These are phyloP conservation scores for Ceratocystis papillata DNA, from an alignment of 2,329 filamentous ascomycete genomes.

Conservation along the genomic window DNA sequence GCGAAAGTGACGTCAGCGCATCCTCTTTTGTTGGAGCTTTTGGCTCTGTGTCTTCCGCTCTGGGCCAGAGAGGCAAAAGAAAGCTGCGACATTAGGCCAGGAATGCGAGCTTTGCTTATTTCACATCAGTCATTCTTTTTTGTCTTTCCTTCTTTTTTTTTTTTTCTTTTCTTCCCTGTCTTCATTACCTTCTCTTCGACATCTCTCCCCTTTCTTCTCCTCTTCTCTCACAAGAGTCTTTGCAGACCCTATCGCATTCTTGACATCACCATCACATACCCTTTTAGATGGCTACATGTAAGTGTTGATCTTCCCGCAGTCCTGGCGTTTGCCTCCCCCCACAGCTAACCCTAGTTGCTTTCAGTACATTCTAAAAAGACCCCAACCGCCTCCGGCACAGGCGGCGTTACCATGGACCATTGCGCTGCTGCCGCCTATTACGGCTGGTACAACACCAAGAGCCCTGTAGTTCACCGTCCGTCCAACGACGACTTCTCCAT, in stretches of 20 bases:
- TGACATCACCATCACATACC: neutral
- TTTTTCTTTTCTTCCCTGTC: neutral
- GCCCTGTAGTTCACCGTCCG: constrained; percentile 43
- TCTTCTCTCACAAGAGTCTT: neutral
- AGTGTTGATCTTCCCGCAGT: neutral
- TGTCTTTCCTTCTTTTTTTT: neutral
- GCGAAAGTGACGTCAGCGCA: constrained; percentile 2
- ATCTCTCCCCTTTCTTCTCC: neutral
- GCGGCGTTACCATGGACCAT: constrained; percentile 17
- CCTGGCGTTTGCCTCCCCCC: neutral
- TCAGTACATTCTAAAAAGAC: constrained; percentile 2
- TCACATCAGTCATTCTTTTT: neutral
- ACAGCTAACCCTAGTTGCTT: neutral
- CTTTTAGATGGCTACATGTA: constrained; percentile 12
- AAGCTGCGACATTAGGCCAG: neutral
- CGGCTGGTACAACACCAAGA: constrained; percentile 51
- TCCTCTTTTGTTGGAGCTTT: constrained; percentile 9
- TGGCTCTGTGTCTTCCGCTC: constrained; percentile 8
- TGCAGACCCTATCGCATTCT: neutral
- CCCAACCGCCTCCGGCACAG: constrained; percentile 1
- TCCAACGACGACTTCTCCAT: constrained; percentile 42
- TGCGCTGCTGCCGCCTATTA: constrained; percentile 58
- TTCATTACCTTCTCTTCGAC: neutral
- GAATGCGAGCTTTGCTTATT: neutral
- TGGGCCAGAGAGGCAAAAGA: constrained; percentile 13